Evolutionary conservation across 768 basidiomycete genomes (phyloP), one percentile per base, ranked within the genome.

Genomic region (Tricholoma saponaceum): DNA sequence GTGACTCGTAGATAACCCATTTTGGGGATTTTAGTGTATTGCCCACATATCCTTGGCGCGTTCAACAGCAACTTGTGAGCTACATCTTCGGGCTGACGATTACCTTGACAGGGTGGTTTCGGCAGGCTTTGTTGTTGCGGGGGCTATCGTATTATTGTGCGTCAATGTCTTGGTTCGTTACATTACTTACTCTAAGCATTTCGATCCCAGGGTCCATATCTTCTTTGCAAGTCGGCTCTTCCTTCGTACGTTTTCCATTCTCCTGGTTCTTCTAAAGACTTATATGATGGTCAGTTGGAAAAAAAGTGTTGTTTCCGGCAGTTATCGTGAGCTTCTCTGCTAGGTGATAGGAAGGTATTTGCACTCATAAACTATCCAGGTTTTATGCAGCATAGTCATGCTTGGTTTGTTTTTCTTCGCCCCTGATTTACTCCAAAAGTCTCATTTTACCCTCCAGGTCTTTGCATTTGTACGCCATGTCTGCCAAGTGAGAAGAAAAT

Each of bases 151-250:
- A 6, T 51, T 41, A 18, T 25, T 39, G 55, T 57, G 30, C 28
- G 55, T 25, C 2, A 23, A 22, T 4, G 5, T 39, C 9, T 13
- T 51, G 2, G 1, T 39, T 35, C 18, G 20, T 18, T 6, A 6
- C 16, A 9, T 16, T 22, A 5, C n/a, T 22, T 3, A 30, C 8
- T 8, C 8, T 14, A 3, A 18, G 3, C 13, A 22, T 25, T 25
- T 47, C 9, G 5, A 14, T 18, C 23, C 3, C 7, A 57, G 55
- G 16, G 55, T 57, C 16, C 49, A 57, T 18, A 23, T 51, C 2
- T 57, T 57, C 32, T 51, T 57, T 35, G 55, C 55, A 5, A 10
- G 30, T 25, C 32, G 49, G 12, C 32, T 57, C n/a, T 51, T 22
- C 47, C 22, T 25, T 25, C 32, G 55, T 57, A 41, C 6, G 55